Evolutionary conservation across 345 rosid genomes (phyloP).

Genomic region (Rhodamnia rubescens): DNA sequence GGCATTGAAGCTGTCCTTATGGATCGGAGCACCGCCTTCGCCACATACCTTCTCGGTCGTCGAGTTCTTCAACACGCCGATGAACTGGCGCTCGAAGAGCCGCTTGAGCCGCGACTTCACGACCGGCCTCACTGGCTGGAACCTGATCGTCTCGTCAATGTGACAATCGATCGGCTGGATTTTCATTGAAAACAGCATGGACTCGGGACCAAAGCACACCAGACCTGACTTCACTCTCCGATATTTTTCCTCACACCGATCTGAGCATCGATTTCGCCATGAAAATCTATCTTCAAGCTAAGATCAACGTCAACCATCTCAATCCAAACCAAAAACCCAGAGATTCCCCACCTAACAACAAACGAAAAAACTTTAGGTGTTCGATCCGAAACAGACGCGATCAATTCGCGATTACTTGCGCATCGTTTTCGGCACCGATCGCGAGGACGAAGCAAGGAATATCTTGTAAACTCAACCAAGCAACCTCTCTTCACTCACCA

Average conservation of each 20-base stretch:
- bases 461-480: conserved; percentile 49
- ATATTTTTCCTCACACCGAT: neutral
- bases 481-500: neutral
- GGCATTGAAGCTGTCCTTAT: neutral
- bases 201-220: conserved; percentile 1
- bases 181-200: conserved; percentile 49
- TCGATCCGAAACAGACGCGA: neutral
- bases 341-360: neutral
- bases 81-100: conserved; percentile 77
- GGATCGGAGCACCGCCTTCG: conserved; percentile 10
- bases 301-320: neutral
- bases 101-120: conserved; percentile 73
- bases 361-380: neutral
- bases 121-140: conserved; percentile 34
- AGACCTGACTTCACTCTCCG: neutral
- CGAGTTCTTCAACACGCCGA: conserved; percentile 25
- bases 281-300: neutral
- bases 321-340: neutral
- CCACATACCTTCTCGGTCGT: conserved; percentile 7
- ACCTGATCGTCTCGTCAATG: conserved; percentile 19
- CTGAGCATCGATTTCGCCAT: neutral
- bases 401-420: neutral
- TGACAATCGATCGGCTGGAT: conserved; percentile 63
- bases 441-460: conserved; percentile 42
- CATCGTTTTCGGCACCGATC: conserved; percentile 19